Conservation (phyloP, 176 grass and related monocot species). For the Carex myosuroides region DNA sequence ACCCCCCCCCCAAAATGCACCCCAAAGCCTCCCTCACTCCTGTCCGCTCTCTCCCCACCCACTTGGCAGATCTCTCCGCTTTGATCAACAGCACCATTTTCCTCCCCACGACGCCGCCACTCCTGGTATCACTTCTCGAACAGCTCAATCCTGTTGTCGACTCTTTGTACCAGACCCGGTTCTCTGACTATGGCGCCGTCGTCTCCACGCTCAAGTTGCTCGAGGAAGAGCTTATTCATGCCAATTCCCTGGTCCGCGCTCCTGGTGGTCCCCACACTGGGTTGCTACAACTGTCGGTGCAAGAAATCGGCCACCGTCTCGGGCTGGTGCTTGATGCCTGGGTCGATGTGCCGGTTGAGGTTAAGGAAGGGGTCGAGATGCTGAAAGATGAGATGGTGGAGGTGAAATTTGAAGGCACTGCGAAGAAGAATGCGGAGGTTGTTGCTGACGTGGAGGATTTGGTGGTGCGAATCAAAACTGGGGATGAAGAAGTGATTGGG, state of each 20-base stretch:
- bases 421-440: neutral
- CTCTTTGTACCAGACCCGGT: neutral
- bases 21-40: neutral
- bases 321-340: neutral
- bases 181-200: neutral
- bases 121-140: neutral
- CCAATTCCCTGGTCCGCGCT: neutral
- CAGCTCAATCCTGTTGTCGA: neutral
- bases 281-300: neutral
- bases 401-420: neutral
- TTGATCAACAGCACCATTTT: neutral
- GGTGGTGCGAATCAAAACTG: conserved; percentile 52
- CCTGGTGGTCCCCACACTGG: neutral
- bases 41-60: neutral
- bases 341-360: neutral
- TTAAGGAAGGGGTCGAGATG: conserved; percentile 24
- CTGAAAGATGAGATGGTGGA: neutral
- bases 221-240: neutral
- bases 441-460: conserved; percentile 53
- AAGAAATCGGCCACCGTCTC: neutral
- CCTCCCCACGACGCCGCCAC: neutral
- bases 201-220: conserved; percentile 3
- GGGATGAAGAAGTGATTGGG: conserved; percentile 14
- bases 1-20: neutral
- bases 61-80: neutral